Base-by-base conservation (phyloP, 2,329 filamentous ascomycete genomes). In the Curvularia hawaiiensis region DNA sequence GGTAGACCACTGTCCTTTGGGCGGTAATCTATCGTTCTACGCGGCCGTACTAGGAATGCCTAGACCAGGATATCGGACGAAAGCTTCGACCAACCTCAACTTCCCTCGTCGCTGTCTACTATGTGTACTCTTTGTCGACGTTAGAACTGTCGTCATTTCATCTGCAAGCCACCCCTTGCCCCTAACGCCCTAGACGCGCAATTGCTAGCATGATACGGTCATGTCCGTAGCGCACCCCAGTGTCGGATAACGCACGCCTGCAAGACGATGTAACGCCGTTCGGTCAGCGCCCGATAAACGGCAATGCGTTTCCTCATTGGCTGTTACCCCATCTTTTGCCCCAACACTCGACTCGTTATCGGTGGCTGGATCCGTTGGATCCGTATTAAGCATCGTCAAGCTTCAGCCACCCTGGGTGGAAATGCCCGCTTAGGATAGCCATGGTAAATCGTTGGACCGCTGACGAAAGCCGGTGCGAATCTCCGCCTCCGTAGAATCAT, bases 331-430 rank as follows among this genome's bases (percentile, higher is more conserved):
- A 61, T 61, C 44, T 58, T 61, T 59, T 46, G 12, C 33, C 41
- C 28, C 40, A 26, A 18, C 52, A 35, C 16, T 35, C 39, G 28
- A 47, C 50, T 20, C 53, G 54, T 56, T 63, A 60, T 62, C 62
- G 60, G 20, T 53, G 50, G 51, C 50, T 52, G 38, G 43, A 39
- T 44, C 22, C 43, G 22, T 50, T 52, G 31, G 39, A 39, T 44
- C 22, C 43, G 22, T 50, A 51, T 44, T 50, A 65, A 64, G 63
- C 63, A 59, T 59, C 48, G 44, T 47, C 45, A 63, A 65, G 63
- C 63, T 62, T 62, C 50, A 45, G 50, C 51, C 3, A 18, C 14
- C 22, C 33, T 45, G 56, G 26, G 22, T 54, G 38, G 56, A 52
- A 52, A 60, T 60, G 43, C 60, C 56, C n/a, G 9, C 28, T 50